A percentile compares a stretch with the other conserved stretches of the same genome.
phyloP scores from a whole-genome alignment of 2,329 filamentous ascomycete species.

The Plenodomus lindquistii region DNA sequence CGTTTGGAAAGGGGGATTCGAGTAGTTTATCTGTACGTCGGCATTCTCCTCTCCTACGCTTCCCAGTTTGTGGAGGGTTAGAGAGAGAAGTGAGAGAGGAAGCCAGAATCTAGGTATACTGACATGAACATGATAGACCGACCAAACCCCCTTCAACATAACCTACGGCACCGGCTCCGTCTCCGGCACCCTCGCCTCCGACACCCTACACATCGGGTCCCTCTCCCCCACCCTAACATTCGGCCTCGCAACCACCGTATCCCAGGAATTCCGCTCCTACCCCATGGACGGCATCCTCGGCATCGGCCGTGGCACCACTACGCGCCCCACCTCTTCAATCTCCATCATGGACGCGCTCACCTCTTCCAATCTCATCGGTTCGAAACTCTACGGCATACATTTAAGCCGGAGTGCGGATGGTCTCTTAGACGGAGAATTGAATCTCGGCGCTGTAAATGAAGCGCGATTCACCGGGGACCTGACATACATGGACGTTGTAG shows the following conservation, averaged over 20 bases:
- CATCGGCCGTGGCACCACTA: slow-evolving; percentile 62
- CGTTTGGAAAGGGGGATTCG: slow-evolving; percentile 69
- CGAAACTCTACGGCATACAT: slow-evolving; percentile 72
- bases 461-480: slow-evolving; percentile 70
- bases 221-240: slow-evolving; percentile 68
- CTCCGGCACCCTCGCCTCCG: slow-evolving; percentile 66
- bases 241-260: slow-evolving; percentile 72
- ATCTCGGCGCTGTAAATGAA: slow-evolving; percentile 71
- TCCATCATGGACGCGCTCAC: slow-evolving; percentile 62
- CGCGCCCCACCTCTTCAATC: slow-evolving; percentile 45
- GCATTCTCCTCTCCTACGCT: not conserved
- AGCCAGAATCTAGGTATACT: too few species aligned
- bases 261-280: slow-evolving; percentile 74
- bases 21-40: slow-evolving; percentile 56
- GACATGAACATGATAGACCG: slow-evolving; percentile 41
- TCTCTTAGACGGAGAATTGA: slow-evolving; percentile 72
- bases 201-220: slow-evolving; percentile 69
- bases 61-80: not conserved
- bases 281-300: slow-evolving; percentile 89
- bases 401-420: slow-evolving; percentile 70
- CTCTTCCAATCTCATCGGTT: slow-evolving; percentile 58
- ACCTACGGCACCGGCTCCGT: slow-evolving; percentile 79
- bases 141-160: slow-evolving; percentile 63
- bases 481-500: slow-evolving; percentile 60
- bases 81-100: not conserved